Evolutionary conservation across 2,329 filamentous ascomycete species (phyloP), one percentile per base, ranked within the genome.

Genomic region (Cladophialophora psammophila): DNA sequence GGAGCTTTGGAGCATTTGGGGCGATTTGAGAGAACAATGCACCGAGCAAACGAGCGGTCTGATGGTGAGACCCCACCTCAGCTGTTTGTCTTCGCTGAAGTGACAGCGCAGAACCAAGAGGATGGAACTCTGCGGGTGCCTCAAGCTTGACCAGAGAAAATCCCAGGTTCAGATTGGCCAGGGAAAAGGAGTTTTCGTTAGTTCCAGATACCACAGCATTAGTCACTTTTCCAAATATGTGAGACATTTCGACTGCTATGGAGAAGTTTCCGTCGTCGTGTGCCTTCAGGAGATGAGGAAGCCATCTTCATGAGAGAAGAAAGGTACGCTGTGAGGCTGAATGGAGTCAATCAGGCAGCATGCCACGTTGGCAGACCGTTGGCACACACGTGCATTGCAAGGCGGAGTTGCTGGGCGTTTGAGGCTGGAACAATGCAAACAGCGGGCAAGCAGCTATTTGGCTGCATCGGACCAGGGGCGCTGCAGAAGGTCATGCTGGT

Each of bases 111-210:
- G 61, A 48, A 0, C 78, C 79, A 0, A 83, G 34, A 0, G 52
- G 71, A 18, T 72, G 68, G 45, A 75, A 82, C 64, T 82, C 80
- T 10, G 58, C 59, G 0, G 81, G 80, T 0, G 80, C 78, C 61
- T 82, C 78, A 1, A 76, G 60, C 64, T 81, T 82, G 45, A 80
- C 63, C 0, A 83, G 65, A 0, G 78, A 74, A 64, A 83, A 83
- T 60, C 83, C 80, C 64, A 82, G 77, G 62, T 83, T 82, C 65
- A 81, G 13, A 45, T 71, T 69, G 36, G 74, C 73, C 2, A 75
- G 68, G 32, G 69, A 32, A 32, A 54, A 18, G 52, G 52, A 54
- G 45, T 65, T 67, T 57, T 74, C 60, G 20, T 54, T 53, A 4
- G 40, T 62, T 5, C 40, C 42, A 38, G 42, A 35, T 5, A 62